Percentiles rank a stretch among this genome's conserved stretches.
Conservation (phyloP, 306 rosid genomes). For the Lagenaria siceraria region DNA sequence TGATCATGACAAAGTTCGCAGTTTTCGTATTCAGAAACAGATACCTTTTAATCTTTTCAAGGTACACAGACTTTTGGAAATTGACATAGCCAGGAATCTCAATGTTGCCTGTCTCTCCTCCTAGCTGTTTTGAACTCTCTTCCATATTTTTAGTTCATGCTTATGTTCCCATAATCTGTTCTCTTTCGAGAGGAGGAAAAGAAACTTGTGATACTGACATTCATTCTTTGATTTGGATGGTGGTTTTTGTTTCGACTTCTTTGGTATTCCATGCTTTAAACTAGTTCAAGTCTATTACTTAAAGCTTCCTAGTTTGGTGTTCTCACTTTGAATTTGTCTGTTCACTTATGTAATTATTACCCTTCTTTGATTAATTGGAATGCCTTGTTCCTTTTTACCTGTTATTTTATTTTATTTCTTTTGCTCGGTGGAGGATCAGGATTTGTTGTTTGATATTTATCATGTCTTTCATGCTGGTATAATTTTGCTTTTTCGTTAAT, state of each 20-base stretch:
- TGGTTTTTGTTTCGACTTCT: neutral
- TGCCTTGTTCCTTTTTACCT: neutral
- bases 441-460: neutral
- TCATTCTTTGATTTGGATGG: neutral
- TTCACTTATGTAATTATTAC: neutral
- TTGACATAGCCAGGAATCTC: neutral
- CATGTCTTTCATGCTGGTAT: neutral
- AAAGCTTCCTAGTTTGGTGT: neutral
- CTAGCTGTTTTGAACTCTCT: neutral
- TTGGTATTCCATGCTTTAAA: neutral
- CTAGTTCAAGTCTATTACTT: neutral
- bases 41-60: slow-evolving; percentile 52
- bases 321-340: neutral
- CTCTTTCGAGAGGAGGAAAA: neutral
- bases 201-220: neutral
- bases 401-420: neutral
- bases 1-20: slow-evolving; percentile 85
- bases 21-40: slow-evolving; percentile 67
- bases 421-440: neutral
- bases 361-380: neutral
- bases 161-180: neutral
- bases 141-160: neutral
- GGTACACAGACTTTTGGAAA: slow-evolving; percentile 28
- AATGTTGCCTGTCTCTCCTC: neutral
- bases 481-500: slow-evolving; percentile 3